Evolutionary conservation across 2,329 filamentous ascomycete genomes (phyloP), one percentile per base, ranked within the genome.

Genomic region (Hypoxylon sp.): DNA sequence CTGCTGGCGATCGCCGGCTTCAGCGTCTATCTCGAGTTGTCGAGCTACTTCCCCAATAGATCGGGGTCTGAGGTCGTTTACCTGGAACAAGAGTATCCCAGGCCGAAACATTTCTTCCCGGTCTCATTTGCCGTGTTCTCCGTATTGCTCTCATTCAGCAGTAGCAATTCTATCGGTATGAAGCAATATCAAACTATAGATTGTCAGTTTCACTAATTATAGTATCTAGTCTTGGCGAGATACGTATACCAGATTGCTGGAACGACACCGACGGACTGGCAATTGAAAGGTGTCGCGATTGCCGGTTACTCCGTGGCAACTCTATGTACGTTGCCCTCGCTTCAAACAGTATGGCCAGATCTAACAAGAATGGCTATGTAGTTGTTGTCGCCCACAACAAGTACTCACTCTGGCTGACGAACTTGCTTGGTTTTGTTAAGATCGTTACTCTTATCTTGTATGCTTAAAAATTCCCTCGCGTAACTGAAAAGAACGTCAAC

Each of bases 231-330:
- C 0, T 75, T 91, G 25, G 85, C 89, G 0, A 79, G 85, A 39
- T 92, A 92, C 68, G 74, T 91, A 0, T 92, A 86, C 76, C 81
- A 82, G 7, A 87, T 88, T 45, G 83, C 80, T 0, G 85, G 82
- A 0, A 74, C 79, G 0, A 77, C 75, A 0, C 84, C 87, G 0
- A 83, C 84, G 0, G 78, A 81, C n/a, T 92, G 89, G 90, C 81
- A 91, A 71, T 74, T 86, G 55, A 91, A 91, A 72, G 90, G 89
- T 1, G 85, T 91, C 2, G 90, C 90, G 0, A 78, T 91, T 23
- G 88, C 86, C 1, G 85, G 83, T 0, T 91, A 91, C 70, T 89
- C 86, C 0, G 71, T 88, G 0, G 87, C 88, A 2, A 80, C 85
- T 0, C 65, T 89, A 1, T 80, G 87, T 87, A 71, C 67, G 84